Conservation (phyloP, 2,329 filamentous ascomycete genomes). For the Ophiognomonia clavigignenti-juglandacearum region DNA sequence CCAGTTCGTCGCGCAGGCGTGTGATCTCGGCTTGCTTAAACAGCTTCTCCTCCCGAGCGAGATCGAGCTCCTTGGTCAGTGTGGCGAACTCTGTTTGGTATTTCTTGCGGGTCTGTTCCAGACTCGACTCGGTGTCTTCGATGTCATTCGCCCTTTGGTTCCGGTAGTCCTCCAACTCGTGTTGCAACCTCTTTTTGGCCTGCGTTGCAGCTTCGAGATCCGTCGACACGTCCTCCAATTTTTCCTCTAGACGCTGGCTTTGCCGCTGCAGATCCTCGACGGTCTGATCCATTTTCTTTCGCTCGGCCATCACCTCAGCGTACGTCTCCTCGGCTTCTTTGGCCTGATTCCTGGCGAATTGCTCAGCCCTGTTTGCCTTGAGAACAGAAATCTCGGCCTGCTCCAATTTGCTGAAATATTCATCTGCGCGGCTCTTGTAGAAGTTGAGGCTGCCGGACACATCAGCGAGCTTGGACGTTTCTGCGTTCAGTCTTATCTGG, state of each 20-base stretch:
- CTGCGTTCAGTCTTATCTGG: conserved; percentile 86
- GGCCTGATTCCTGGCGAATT: conserved; percentile 87
- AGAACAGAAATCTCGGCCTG: conserved; percentile 94
- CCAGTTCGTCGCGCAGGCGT: conserved; percentile 88
- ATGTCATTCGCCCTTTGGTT: conserved; percentile 93
- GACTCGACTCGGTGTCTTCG: conserved; percentile 90
- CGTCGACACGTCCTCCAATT: conserved; percentile 83
- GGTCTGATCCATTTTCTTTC: conserved; percentile 80
- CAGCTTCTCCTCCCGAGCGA: conserved; percentile 83
- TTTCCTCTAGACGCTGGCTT: conserved; percentile 85
- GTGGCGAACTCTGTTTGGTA: conserved; percentile 91
- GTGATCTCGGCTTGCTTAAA: conserved; percentile 84
- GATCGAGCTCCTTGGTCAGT: conserved; percentile 85
- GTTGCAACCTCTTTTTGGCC: conserved; percentile 89
- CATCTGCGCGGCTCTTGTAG: conserved; percentile 89
- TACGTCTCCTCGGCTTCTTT: conserved; percentile 89
- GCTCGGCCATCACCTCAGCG: conserved; percentile 84
- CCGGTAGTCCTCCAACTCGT: conserved; percentile 95
- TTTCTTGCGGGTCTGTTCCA: conserved; percentile 97
- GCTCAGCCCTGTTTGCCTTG: conserved; percentile 85
- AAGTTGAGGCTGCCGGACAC: conserved; percentile 77
- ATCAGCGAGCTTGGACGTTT: conserved; percentile 79
- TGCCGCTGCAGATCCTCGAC: conserved; percentile 89
- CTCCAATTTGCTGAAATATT: conserved; percentile 96
- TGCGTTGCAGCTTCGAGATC: conserved; percentile 82